Evolutionary conservation across 1,284 basidiomycete genomes (phyloP), one percentile per base, ranked within the genome.

Genomic region (Cronartium ribicola): DNA sequence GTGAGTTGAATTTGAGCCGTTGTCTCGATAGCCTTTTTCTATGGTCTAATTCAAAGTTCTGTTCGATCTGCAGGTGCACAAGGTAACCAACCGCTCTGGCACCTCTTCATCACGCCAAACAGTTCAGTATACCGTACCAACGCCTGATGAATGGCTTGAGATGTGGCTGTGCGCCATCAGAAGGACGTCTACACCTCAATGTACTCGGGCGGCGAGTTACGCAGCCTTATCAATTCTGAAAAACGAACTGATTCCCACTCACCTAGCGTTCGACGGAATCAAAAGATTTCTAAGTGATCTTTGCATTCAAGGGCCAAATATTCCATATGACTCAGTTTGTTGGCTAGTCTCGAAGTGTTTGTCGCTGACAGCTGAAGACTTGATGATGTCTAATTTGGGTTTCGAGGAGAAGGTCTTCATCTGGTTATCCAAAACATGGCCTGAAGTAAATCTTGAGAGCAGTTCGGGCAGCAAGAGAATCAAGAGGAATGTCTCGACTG

Each of bases 271-370:
- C 11, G 79, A 83, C 0, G 90, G 92, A 79, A 86, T 96, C 62
- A 90, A 92, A 79, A 83, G 84, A 0, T 83, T 96, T 63, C 85
- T 88, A 1, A 88, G 88, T 76, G 90, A 92, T 77, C 83, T 97
- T 71, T 89, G 92, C 77, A 85, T 94, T 14, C 92, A 95, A 81
- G 92, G 92, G 0, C 93, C 94, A 1, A 83, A 87, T 1, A 88
- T 86, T 77, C 90, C 92, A 0, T 89, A 86, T 78, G 94, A 98
- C 78, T 87, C 93, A 0, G 90, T 94, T 36, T 94, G 92, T 83
- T 22, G 60, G 83, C 84, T 64, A 90, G 97, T 79, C 84, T 97
- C 60, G 82, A 85, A 14, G 83, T 85, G 29, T 88, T 87, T 73
- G 83, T 95, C 41, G 84, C 83, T 29, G 82, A 89, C 17, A 87